Base-by-base conservation (phyloP, 352 stramenopile species). In the Pythium periplocum region DNA sequence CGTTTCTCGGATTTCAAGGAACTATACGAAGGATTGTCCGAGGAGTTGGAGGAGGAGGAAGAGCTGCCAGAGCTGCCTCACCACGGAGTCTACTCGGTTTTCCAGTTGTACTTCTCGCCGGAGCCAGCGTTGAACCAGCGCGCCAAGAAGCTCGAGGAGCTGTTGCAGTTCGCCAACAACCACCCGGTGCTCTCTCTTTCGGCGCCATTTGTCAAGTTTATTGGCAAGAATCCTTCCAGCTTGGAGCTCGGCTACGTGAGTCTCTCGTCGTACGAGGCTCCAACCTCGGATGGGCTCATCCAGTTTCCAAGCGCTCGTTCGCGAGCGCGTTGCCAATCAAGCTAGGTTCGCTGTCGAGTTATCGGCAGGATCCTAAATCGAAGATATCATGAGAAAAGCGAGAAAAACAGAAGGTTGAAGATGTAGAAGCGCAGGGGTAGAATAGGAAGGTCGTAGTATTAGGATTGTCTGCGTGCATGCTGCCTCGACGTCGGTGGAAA, bases 1-100 rank as follows among this genome's bases (percentile, higher is more conserved):
- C 78, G 78, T 44, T 89, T 89, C 55, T 84, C 71, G 17, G 78
- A 89, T 57, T 89, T 89, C 52, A 83, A 83, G 47, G 49, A 84
- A 53, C 73, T 89, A 39, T 57, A 89, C 56, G 75, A 86, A 12
- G 70, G 71, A 0, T 62, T 89, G 43, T 26, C 17, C 17, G 73
- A 76, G 30, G 43, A 64, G 26, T 57, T 82, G 32, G 66, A 57
- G 6, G 36, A 52, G 35, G 37, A 44, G 30, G 38, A 51, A 1
- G 32, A 53, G 51, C 56, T 80, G 5, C 78, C 78, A 3, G 50
- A 75, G 60, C 64, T 89, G 51, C 78, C 78, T 26, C 53, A 75
- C 60, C 78, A 89, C 64, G 78, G 78, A 32, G 57, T 89, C 43
- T 66, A 73, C 53, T 89, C 78, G 32, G 69, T 86, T 9, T 66